Evolutionary conservation across 306 rosid species (phyloP), one percentile per base, ranked within the genome.

Genomic region (Albizia julibrissin): DNA sequence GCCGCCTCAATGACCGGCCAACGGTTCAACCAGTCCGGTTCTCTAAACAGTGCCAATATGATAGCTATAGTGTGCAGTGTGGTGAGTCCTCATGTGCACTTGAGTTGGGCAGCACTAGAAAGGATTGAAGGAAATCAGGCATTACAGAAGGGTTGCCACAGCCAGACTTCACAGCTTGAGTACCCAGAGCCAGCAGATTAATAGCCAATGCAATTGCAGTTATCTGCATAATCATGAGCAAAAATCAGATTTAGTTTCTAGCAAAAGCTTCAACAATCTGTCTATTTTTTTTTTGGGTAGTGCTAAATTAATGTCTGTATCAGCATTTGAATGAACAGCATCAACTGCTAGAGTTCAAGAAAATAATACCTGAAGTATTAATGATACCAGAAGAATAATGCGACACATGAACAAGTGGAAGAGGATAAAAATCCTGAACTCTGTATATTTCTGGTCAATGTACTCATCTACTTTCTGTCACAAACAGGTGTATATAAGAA

Each of bases 291-390:
- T 16, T 62, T 27, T 7, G n/a, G n/a, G 18, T 14, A 27, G 21
- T 64, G 40, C 40, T 27, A 64, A 27, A 37, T 37, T 37, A 37
- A 14, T 64, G 34, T 62, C 9, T 27, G 27, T 26, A 33, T 46
- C 44, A 44, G 37, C 69, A 16, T 22, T 42, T 40, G 71, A 15
- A 8, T 56, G 54, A 26, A 15, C 39, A 27, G 26, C 65, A 74
- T 27, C 46, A 52, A 29, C 15, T 3, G 65, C 31, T 31, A 59
- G 69, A 62, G n/a, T 64, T 6, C n/a, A 15, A 27, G 21, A 29
- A 18, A 8, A 15, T 66, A 24, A 56, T 85, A 90, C 94, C 92
- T 90, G 92, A 2, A 88, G 92, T 67, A 83, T 59, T 85, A 90
- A 79, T 79, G 85, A 80, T 61, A 50, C 64, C 59, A 87, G 78